Evolutionary conservation across 1,284 basidiomycete species (phyloP), one percentile per base, ranked within the genome.

Genomic region (Acaromyces ingoldii): DNA sequence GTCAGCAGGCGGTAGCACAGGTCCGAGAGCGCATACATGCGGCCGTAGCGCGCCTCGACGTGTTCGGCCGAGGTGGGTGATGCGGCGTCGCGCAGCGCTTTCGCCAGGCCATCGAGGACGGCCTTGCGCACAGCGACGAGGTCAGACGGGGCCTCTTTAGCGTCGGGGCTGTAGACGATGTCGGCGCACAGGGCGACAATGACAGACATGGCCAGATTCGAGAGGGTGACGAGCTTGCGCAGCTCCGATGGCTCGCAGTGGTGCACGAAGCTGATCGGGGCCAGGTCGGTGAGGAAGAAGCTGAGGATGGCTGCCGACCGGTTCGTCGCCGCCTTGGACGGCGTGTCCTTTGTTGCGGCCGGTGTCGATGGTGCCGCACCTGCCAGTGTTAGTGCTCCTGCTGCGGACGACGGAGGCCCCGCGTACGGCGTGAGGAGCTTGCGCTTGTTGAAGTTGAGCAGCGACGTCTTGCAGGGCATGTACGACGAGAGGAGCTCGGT

Each of bases 401-500:
- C 86, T 82, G 82, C 34, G 89, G 80, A 49, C 89, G 79, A 76
- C 88, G 88, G 54, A 85, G 83, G 21, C 92, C 81, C 25, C 88
- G 84, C 3, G 81, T 80, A 10, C 80, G 68, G 82, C 80, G 77
- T 77, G 5, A 65, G 58, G 46, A 59, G 53, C 43, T 60, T 58
- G 69, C 26, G 81, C 66, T 84, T 87, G 10, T 83, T 84, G 69
- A 84, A 89, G 0, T 87, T 85, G 56, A 93, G 77, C 77, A 97
- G 91, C 3, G 87, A 85, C 22, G 84, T 76, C 77, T 97, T 98
- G 82, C 91, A 93, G 1, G 84, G 77, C 62, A 89, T 85, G 74
- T 98, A 98, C 15, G 91, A 96, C 54, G 93, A 91, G 1, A 95
- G 78, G 2, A 97, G 80, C 78, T 98, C 93, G 1, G 90, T 89